A percentile compares a stretch with the other conserved stretches of the same genome.
Conservation (phyloP, 495 filamentous ascomycete species). For the Lophiotrema nucula region DNA sequence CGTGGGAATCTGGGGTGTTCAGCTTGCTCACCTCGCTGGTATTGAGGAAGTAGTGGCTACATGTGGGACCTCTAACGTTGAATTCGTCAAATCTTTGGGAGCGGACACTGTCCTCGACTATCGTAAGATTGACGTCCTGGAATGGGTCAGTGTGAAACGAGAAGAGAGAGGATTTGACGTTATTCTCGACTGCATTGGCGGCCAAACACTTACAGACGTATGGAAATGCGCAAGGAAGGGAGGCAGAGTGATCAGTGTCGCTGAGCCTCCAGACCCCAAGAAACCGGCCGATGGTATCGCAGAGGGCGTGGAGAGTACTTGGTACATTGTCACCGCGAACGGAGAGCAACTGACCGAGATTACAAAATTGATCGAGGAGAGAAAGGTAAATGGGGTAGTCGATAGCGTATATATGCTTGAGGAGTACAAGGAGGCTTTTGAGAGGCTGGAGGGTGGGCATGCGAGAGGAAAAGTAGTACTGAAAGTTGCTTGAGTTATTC, state of each 20-base stretch:
- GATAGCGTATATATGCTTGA: conserved; percentile 53
- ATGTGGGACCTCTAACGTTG: conserved; percentile 44
- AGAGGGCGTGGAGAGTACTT: conserved; percentile 41
- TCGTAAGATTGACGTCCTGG: conserved; percentile 36
- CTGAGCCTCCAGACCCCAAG: conserved; percentile 47
- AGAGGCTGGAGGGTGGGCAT: conserved; percentile 26
- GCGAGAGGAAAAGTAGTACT: conserved; percentile 25
- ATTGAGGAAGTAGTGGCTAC: conserved; percentile 45
- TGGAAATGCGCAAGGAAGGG: conserved; percentile 49
- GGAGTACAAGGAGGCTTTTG: conserved; percentile 39
- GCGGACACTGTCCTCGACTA: conserved; percentile 52
- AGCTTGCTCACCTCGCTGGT: conserved; percentile 51
- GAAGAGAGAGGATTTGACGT: conserved; percentile 48
- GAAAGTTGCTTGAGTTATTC: conserved; percentile 13
- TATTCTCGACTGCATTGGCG: conserved; percentile 54
- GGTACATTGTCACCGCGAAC: conserved; percentile 49
- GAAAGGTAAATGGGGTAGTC: conserved; percentile 42
- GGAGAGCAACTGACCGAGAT: conserved; percentile 46
- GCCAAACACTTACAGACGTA: conserved; percentile 45
- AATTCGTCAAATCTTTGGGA: conserved; percentile 47
- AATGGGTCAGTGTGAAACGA: conserved; percentile 40
- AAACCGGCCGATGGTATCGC: conserved; percentile 40
- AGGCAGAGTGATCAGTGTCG: conserved; percentile 52
- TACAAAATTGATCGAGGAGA: conserved; percentile 46
- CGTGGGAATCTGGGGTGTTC: conserved; percentile 58